phyloP scores from a whole-genome alignment of 192 early-diverging fungal genomes.

The Coemansia sp. region DNA sequence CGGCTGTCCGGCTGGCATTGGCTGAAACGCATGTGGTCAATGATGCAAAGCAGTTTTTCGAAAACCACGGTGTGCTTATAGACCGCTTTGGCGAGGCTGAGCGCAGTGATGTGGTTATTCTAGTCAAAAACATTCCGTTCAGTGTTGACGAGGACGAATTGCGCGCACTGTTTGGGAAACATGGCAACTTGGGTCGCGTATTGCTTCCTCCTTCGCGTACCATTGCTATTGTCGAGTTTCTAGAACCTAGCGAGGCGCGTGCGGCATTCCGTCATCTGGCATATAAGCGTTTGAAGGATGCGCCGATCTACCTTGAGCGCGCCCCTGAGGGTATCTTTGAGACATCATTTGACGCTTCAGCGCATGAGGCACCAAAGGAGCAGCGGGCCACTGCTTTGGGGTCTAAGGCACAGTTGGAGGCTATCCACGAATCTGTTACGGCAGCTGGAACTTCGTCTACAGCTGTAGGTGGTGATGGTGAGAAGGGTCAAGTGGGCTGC shows the following conservation, averaged over 20 bases:
- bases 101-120: conserved; percentile 84
- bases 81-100: conserved; percentile 75
- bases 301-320: conserved; percentile 91
- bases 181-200: conserved; percentile 87
- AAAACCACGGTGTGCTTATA: conserved; percentile 79
- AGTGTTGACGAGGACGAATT: conserved; percentile 82
- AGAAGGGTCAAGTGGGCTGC: conserved; percentile 62
- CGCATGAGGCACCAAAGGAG: conserved; percentile 40
- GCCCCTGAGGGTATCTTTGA: conserved; percentile 86
- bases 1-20: conserved; percentile 90
- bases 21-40: conserved; percentile 96
- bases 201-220: conserved; percentile 89
- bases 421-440: conserved; percentile 54
- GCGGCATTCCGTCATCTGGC: conserved; percentile 85
- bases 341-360: conserved; percentile 41
- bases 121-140: conserved; percentile 94
- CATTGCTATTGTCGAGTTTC: conserved; percentile 91
- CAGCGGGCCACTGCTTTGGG: conserved; percentile 18
- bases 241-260: conserved; percentile 86
- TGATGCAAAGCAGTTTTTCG: conserved; percentile 91
- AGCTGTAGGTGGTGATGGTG: conserved; percentile 20
- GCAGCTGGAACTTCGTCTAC: conserved; percentile 14
- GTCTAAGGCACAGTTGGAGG: conserved; percentile 37
- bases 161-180: conserved; percentile 74
- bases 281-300: conserved; percentile 87